Base-by-base conservation (phyloP, 2,329 filamentous ascomycete species). In the Aspergillus neotritici region DNA sequence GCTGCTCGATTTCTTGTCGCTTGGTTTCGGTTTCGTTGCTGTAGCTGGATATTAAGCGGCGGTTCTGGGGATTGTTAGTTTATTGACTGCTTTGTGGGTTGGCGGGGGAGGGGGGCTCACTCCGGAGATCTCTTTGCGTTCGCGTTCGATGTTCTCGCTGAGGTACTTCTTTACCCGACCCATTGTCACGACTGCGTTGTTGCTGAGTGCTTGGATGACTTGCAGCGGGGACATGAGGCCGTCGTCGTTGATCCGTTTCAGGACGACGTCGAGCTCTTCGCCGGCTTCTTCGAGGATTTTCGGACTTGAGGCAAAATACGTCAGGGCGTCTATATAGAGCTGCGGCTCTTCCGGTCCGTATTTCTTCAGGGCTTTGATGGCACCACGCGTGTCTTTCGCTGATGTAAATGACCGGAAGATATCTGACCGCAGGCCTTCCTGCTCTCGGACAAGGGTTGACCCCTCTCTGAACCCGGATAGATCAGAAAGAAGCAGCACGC, bases 391-490 rank as follows among this genome's bases (percentile, higher is more conserved):
- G 63, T 98, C 93, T 52, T 89, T 88, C 15, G 90, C 88, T 1
- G 89, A 82, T 1, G 91, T 95, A 63, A 94, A 96, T 1, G 91
- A 96, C 37, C 93, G 84, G 72, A 98, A 97, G 47, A 98, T 97
- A 66, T 98, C 93, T 44, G 90, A 93, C 33, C 87, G 78, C 3
- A 98, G 77, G 14, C 90, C 89, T 47, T 94, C 87, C 60, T 96
- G 87, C 69, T 98, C 93, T 53, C 90, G 87, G 43, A 98, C 90
- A 2, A 98, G 78, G 2, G 88, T 87, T 0, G 89, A 95, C 13
- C 93, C 93, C 58, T 94, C 88, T 34, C 80, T 78, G 71, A 97
- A 98, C 55, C 89, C 80, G 4, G 90, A 90, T 3, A 98, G 74
- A 59, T 97, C 88, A 1, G 94, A 98, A 2, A 98, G 77, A 0